Evolutionary conservation across 2,329 filamentous ascomycete genomes (phyloP), one percentile per base, ranked within the genome.

Genomic region (Cucurbitaria berberidis): DNA sequence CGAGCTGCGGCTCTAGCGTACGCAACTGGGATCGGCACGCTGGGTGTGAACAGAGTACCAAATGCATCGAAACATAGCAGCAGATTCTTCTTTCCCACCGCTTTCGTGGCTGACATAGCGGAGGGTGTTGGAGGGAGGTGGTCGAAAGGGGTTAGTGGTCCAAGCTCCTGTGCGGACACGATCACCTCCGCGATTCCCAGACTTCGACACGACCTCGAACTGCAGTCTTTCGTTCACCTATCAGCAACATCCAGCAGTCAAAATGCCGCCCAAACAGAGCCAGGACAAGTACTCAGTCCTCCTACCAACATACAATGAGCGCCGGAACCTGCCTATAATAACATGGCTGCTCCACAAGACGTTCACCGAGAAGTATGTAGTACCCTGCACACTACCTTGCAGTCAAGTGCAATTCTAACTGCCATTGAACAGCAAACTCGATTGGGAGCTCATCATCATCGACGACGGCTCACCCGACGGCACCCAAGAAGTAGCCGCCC

Each of bases 231-330:
- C 69, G 26, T 70, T 72, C 52, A 38, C 53, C 53, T 46, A 52
- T 61, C 45, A 48, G 45, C 49, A 61, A 51, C 53, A 49, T 53
- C 51, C 45, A 58, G 34, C 50, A 47, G 43, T 45, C 56, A 64
- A 59, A 15, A 74, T 74, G 70, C 62, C 68, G 35, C 64, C 65
- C 13, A 64, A 57, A 50, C 68, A 75, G 43, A 64, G 75, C 43
- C 80, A 82, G 63, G 83, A 95, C 83, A 96, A 93, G 80, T 99
- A 97, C 84, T 96, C 93, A 64, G 89, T 99, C 74, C 93, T 99
- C 74, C 86, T 99, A 62, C 95, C 95, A 52, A 99, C 95, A 58
- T 99, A 96, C 86, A 98, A 99, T 77, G 95, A 99, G 85, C 91
- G 95, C 74, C 88, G 87, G 77, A 99, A 99, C 80, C 86, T 99